A percentile compares a stretch with the other conserved stretches of the same genome.
phyloP scores from a whole-genome alignment of 495 filamentous ascomycete genomes.

The Baudoinia panamericana region DNA sequence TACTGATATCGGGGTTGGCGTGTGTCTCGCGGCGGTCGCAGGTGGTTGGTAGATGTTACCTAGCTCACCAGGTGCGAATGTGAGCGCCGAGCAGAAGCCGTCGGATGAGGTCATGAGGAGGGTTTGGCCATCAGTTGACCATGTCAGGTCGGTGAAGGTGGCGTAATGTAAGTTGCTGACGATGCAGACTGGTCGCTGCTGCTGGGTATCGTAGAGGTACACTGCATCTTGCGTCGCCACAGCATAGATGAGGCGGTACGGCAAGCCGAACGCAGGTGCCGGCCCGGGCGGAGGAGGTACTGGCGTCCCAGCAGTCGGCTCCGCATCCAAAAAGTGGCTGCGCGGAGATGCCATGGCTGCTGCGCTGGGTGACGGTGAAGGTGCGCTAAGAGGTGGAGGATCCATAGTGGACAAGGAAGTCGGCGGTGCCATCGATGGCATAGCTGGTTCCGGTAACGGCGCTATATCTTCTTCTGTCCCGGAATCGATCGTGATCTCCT shows the following conservation, averaged over 20 bases:
- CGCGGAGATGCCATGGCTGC: slow-evolving; percentile 41
- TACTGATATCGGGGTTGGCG: slow-evolving; percentile 14
- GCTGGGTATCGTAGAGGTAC: slow-evolving; percentile 94
- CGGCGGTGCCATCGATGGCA: slow-evolving; percentile 40
- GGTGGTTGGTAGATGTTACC: slow-evolving; percentile 61
- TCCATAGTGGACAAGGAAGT: slow-evolving; percentile 59
- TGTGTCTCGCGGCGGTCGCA: slow-evolving; percentile 6
- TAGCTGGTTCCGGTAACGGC: slow-evolving; percentile 67
- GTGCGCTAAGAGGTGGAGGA: slow-evolving; percentile 53
- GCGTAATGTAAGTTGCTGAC: slow-evolving; percentile 96
- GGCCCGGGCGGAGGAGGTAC: slow-evolving; percentile 43
- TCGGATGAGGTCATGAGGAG: slow-evolving; percentile 94
- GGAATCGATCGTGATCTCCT: slow-evolving; percentile 87
- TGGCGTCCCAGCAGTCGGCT: slow-evolving; percentile 37
- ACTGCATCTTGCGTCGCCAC: slow-evolving; percentile 96
- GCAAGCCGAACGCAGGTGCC: slow-evolving; percentile 55
- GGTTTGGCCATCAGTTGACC: slow-evolving; percentile 86
- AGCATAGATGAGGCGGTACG: slow-evolving; percentile 90
- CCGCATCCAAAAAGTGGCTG: slow-evolving; percentile 37
- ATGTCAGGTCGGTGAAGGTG: slow-evolving; percentile 91
- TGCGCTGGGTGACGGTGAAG: slow-evolving; percentile 34
- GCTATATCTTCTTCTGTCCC: slow-evolving; percentile 77
- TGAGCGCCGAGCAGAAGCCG: slow-evolving; percentile 86
- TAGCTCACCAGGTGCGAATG: slow-evolving; percentile 73
- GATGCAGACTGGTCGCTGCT: slow-evolving; percentile 78